Evolutionary conservation across 768 basidiomycete species (phyloP).

Genomic region (Porphyrellus cyaneotinctus): DNA sequence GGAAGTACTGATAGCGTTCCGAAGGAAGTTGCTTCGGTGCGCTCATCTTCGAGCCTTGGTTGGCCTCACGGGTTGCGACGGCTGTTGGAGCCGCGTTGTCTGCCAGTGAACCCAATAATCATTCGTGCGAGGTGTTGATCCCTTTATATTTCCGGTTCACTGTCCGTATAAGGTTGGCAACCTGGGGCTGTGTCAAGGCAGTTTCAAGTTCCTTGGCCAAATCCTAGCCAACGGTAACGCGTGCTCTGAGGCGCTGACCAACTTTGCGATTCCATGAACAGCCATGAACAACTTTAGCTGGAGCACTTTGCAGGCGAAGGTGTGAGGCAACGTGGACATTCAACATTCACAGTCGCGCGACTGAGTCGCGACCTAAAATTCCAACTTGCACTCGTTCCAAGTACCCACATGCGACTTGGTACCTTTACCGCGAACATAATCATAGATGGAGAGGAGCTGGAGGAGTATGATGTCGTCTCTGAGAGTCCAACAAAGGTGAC

Average conservation of each 20-base stretch:
- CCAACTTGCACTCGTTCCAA: no score
- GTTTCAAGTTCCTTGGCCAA: background rate
- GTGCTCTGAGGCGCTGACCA: no score
- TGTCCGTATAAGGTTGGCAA: background rate
- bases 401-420: constrained; percentile 12
- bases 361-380: no score
- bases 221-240: no score
- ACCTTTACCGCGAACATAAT: constrained; percentile 11
- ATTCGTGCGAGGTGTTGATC: no score
- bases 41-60: background rate
- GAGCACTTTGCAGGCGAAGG: no score
- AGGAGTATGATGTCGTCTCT: constrained; percentile 10
- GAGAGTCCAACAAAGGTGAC: constrained; percentile 10
- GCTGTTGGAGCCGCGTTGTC: no score
- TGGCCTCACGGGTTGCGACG: background rate
- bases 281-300: no score
- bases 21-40: constrained; percentile 37
- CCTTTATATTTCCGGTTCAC: background rate
- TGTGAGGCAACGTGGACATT: no score
- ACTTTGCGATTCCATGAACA: no score
- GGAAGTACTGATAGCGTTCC: constrained; percentile 53
- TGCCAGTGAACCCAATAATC: no score
- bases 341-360: no score
- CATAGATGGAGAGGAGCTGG: constrained; percentile 10
- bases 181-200: constrained; percentile 1